Evolutionary conservation across 805 yeast species (phyloP).

Genomic region (Wickerhamomyces chambardii): DNA sequence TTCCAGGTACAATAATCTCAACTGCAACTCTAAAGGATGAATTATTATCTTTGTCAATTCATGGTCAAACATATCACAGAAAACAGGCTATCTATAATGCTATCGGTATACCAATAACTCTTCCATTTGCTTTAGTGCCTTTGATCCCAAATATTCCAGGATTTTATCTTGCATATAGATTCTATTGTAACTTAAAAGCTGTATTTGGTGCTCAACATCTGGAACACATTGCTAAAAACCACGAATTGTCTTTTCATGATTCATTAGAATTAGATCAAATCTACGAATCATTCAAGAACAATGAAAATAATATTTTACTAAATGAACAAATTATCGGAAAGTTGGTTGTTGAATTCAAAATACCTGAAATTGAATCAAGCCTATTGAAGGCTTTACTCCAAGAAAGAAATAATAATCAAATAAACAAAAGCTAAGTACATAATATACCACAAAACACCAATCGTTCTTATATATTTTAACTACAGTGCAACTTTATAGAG

Average conservation of each 20-base stretch:
- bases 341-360: conserved; percentile 34
- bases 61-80: conserved; percentile 42
- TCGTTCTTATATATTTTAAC: no score
- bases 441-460: no score
- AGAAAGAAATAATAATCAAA: conserved; percentile 24
- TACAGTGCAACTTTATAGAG: no score
- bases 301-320: conserved; percentile 25
- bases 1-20: conserved; percentile 31
- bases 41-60: conserved; percentile 30
- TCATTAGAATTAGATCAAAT: conserved; percentile 23
- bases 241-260: conserved; percentile 27
- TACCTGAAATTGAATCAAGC: conserved; percentile 33
- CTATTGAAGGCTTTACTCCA: conserved; percentile 45
- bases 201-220: conserved; percentile 66
- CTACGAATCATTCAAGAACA: conserved; percentile 5
- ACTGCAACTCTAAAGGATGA: conserved; percentile 23
- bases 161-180: conserved; percentile 70
- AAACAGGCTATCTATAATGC: conserved; percentile 45
- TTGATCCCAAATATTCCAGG: conserved; percentile 92
- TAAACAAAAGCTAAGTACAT: background rate
- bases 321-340: conserved; percentile 35
- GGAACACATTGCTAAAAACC: conserved; percentile 37
- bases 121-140: conserved; percentile 78
- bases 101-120: conserved; percentile 61
- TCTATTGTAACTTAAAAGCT: conserved; percentile 81